phyloP scores from a whole-genome alignment of 345 rosid genomes.

The Psidium friedrichsthalianum region DNA sequence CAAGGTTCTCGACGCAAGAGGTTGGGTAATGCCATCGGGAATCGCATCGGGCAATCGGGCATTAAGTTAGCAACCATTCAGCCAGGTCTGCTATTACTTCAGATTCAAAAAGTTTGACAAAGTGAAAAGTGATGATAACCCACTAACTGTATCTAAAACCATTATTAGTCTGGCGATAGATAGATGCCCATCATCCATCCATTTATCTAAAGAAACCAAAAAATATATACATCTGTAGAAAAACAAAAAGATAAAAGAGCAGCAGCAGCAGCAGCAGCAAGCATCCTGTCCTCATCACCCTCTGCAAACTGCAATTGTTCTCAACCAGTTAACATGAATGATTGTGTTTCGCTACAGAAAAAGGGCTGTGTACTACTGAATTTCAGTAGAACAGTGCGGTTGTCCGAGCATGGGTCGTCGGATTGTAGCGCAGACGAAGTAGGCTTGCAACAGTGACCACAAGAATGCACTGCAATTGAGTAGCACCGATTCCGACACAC shows the following conservation, averaged over 20 bases:
- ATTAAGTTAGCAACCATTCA: background rate
- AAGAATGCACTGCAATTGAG: background rate
- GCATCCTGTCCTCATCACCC: background rate
- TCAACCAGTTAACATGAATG: background rate
- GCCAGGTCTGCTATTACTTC: background rate
- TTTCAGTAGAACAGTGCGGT: background rate
- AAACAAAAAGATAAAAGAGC: background rate
- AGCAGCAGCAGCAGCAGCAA: background rate
- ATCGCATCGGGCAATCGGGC: background rate
- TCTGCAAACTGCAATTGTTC: background rate
- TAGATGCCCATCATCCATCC: background rate
- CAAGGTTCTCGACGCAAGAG: background rate
- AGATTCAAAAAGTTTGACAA: background rate
- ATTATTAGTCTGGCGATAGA: background rate
- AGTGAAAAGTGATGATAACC: background rate
- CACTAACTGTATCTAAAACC: background rate
- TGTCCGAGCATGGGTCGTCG: background rate
- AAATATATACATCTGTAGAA: background rate
- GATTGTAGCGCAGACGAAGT: background rate
- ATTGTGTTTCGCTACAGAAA: background rate
- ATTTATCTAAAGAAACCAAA: background rate
- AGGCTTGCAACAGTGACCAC: background rate
- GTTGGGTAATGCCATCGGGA: background rate
- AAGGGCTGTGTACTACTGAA: background rate
- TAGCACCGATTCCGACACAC: too few relatives aligned